phyloP scores from a whole-genome alignment of 2,329 filamentous ascomycete genomes.

The Neonectria punicea region DNA sequence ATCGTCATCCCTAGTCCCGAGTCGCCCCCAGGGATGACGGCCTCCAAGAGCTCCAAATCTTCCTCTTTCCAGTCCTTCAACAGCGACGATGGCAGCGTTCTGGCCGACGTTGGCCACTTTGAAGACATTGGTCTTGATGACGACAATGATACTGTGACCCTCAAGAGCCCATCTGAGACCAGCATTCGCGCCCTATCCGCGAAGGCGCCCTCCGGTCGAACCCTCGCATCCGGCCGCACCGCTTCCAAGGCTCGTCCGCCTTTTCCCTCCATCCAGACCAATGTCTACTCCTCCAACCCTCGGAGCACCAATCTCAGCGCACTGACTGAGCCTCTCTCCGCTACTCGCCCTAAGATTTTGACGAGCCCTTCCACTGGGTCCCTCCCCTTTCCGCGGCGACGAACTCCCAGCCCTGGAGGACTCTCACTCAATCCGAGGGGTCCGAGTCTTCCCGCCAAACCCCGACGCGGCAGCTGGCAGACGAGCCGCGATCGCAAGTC shows the following conservation, averaged over 20 bases:
- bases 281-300: slow-evolving; percentile 59
- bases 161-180: slow-evolving; percentile 59
- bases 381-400: slow-evolving; percentile 52
- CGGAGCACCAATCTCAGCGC: slow-evolving; percentile 60
- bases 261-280: slow-evolving; percentile 58
- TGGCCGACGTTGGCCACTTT: slow-evolving; percentile 83
- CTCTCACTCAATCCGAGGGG: slow-evolving; percentile 58
- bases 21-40: slow-evolving; percentile 71
- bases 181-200: slow-evolving; percentile 49
- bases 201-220: slow-evolving; percentile 45
- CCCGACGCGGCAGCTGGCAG: slow-evolving; percentile 77
- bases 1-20: slow-evolving; percentile 47
- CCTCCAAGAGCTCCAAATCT: slow-evolving; percentile 89
- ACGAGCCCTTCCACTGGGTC: slow-evolving; percentile 50
- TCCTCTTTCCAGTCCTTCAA: slow-evolving; percentile 86
- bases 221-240: slow-evolving; percentile 45
- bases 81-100: slow-evolving; percentile 76
- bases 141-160: slow-evolving; percentile 61
- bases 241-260: slow-evolving; percentile 53
- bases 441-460: slow-evolving; percentile 51
- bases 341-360: slow-evolving; percentile 42
- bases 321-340: slow-evolving; percentile 48
- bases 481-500: slow-evolving; percentile 73
- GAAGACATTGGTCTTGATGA: slow-evolving; percentile 93
- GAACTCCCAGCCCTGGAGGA: slow-evolving; percentile 63